Evolutionary conservation across 441 rosid species (phyloP).

Genomic region (Mallotus repandus): DNA sequence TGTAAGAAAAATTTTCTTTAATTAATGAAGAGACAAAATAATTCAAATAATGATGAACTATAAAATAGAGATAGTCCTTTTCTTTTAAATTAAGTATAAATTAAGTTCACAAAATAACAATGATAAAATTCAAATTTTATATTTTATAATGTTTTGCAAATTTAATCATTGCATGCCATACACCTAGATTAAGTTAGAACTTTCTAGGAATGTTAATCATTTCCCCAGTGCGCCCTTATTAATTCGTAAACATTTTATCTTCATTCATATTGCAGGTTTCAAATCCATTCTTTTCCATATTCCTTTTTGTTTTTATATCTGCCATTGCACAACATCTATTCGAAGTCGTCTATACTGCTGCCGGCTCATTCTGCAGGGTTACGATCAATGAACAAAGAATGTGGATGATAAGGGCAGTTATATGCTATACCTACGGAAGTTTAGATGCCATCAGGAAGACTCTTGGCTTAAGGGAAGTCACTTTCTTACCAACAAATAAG

Average conservation of each 20-base stretch:
- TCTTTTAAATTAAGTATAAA: too few species aligned
- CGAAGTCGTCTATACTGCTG: conserved; percentile 29
- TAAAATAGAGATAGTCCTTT: too few species aligned
- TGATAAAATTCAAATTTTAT: too few species aligned
- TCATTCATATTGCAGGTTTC: conserved; percentile 25
- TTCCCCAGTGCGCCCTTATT: too few species aligned
- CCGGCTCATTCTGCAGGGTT: conserved; percentile 4
- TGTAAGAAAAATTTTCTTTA: too few species aligned
- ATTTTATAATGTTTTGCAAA: too few species aligned
- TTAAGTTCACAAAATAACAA: too few species aligned
- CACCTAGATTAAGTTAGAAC: too few species aligned
- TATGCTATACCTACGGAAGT: conserved; percentile 25
- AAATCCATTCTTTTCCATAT: conserved; percentile 22
- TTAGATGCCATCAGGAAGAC: conserved; percentile 31
- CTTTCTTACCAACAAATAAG: conserved; percentile 41
- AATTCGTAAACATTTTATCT: background rate
- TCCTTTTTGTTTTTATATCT: conserved; percentile 30
- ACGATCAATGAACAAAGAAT: conserved; percentile 33
- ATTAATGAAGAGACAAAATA: too few species aligned
- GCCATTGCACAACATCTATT: conserved; percentile 19
- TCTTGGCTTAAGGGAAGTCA: conserved; percentile 33
- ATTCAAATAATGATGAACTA: too few species aligned
- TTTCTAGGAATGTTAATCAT: too few species aligned
- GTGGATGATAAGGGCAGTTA: conserved; percentile 41
- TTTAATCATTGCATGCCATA: too few species aligned